Conservation (phyloP, 345 rosid species). For the Gossypium australe region DNA sequence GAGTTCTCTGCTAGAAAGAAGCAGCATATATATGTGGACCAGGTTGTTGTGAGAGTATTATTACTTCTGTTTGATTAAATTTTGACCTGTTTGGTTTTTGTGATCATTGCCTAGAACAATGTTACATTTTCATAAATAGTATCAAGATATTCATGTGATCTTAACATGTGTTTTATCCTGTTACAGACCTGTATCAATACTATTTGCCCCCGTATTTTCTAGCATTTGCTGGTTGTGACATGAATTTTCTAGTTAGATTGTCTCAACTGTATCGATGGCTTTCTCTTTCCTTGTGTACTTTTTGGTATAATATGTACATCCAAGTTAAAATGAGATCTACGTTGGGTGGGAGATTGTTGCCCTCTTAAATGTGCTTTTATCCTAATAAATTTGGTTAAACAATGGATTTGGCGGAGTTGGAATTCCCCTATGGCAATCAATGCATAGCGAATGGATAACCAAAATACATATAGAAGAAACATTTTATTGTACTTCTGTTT, state of each 20-base stretch:
- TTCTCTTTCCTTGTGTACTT: not conserved
- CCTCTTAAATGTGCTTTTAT: not conserved
- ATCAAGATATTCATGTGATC: not conserved
- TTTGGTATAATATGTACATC: not conserved
- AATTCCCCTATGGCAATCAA: not conserved
- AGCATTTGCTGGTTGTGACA: not conserved
- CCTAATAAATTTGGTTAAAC: not conserved
- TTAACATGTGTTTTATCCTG: not conserved
- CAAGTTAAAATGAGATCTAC: not conserved
- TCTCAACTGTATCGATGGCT: not conserved
- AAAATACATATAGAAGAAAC: not conserved
- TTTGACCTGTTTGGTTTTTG: not conserved
- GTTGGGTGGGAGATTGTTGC: not conserved
- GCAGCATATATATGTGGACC: not conserved
- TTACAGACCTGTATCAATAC: not conserved
- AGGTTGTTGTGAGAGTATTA: not conserved
- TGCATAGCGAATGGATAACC: not conserved
- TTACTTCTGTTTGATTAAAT: not conserved
- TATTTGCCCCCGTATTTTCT: not conserved
- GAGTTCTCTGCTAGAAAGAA: not conserved
- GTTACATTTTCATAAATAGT: not conserved
- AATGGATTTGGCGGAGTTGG: not conserved
- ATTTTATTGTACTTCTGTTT: not conserved
- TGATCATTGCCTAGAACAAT: not conserved
- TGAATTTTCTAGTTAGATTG: not conserved